Percentiles rank a stretch among this genome's conserved stretches.
Evolutionary conservation across 345 rosid species (phyloP).

Genomic region (Eucalyptus caleyi): DNA sequence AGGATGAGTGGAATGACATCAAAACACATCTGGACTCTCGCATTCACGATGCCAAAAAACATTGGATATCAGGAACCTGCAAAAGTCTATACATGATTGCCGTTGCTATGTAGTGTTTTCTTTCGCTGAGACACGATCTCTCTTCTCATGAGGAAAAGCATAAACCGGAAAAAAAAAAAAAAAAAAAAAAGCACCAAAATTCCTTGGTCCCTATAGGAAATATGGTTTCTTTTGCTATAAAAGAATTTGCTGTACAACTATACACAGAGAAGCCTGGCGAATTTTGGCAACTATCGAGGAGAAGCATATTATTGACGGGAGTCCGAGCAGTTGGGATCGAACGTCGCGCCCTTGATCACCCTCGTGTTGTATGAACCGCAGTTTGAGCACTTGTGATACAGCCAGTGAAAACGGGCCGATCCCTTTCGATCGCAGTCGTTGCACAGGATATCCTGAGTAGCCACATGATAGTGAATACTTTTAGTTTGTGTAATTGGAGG

Average conservation of each 20-base stretch:
- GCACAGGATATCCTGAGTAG: conserved; percentile 57
- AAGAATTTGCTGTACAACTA: background rate
- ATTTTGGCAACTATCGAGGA: background rate
- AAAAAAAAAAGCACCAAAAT: background rate
- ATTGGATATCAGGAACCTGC: background rate
- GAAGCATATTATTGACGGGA: background rate
- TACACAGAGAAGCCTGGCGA: background rate
- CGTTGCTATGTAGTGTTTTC: background rate
- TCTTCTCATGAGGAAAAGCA: background rate
- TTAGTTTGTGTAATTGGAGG: background rate
- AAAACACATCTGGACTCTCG: background rate
- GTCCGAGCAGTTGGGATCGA: background rate
- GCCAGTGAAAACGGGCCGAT: conserved; percentile 56
- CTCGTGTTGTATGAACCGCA: conserved; percentile 67
- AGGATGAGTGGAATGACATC: background rate
- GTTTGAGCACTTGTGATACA: conserved; percentile 53
- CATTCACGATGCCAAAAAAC: background rate
- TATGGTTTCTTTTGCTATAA: background rate
- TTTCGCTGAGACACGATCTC: background rate
- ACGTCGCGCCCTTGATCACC: background rate
- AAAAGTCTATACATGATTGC: background rate
- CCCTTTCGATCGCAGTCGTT: conserved; percentile 71
- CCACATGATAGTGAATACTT: background rate
- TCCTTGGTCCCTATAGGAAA: background rate
- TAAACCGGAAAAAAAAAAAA: background rate